Evolutionary conservation across 768 basidiomycete species (phyloP).

Genomic region (Leucosporidium yakuticum): DNA sequence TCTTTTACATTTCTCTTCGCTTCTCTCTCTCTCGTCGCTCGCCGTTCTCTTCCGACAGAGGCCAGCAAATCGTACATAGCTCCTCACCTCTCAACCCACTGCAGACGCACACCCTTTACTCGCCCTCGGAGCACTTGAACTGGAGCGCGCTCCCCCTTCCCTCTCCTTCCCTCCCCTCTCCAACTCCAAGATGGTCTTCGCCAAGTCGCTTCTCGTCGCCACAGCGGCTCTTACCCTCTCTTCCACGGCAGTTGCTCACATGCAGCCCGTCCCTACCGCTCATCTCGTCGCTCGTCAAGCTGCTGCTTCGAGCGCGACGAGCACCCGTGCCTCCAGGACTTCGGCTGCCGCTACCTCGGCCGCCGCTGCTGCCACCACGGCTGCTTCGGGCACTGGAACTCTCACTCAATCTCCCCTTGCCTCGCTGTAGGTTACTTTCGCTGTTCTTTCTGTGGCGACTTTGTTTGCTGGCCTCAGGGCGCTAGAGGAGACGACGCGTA

Average conservation of each 20-base stretch:
- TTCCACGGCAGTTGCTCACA: background rate
- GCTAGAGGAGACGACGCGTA: background rate
- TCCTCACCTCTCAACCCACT: too few relatives aligned
- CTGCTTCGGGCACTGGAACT: background rate
- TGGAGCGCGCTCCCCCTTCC: background rate
- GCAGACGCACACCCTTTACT: too few relatives aligned
- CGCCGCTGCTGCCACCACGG: background rate
- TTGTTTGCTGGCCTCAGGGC: too few relatives aligned
- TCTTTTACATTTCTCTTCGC: too few relatives aligned
- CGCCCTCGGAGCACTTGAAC: too few relatives aligned
- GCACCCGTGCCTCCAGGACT: background rate
- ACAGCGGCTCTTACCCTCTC: background rate
- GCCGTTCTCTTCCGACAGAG: too few relatives aligned
- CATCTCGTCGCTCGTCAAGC: background rate
- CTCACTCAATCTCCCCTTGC: background rate
- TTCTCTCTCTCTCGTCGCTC: too few relatives aligned
- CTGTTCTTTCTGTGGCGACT: too few relatives aligned
- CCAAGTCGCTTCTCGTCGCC: background rate
- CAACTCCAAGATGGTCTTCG: background rate
- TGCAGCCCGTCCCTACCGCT: background rate
- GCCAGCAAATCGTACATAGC: too few relatives aligned
- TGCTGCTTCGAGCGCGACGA: background rate
- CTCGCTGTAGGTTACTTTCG: background rate
- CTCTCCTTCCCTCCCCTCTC: background rate
- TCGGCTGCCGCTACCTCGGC: background rate